These are phyloP conservation scores for Dothidotthia symphoricarpi DNA, from an alignment of 2,329 filamentous ascomycete genomes.

Conservation along the genomic window DNA sequence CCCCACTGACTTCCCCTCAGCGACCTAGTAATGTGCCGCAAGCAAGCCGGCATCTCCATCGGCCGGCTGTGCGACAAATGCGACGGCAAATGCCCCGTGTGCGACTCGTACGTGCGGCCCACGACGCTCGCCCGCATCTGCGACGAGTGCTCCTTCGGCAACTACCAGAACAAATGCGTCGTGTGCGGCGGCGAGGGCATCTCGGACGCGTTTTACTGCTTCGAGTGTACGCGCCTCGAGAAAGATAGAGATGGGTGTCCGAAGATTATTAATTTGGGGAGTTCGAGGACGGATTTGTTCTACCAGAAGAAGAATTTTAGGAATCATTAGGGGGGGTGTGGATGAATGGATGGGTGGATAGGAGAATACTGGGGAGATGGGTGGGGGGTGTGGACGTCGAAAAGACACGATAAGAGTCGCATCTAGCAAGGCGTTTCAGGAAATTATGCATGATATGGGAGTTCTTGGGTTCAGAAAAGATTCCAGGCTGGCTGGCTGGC, in stretches of 20 bases:
- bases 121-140: conserved; percentile 97
- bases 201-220: conserved; percentile 98
- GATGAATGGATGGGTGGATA: not conserved
- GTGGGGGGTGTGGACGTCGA: too few species aligned
- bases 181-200: conserved; percentile 98
- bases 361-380: too few species aligned
- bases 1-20: conserved; percentile 45
- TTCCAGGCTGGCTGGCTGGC: too few species aligned
- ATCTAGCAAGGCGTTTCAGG: too few species aligned
- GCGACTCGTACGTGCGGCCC: conserved; percentile 97
- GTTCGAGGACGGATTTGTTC: conserved; percentile 87
- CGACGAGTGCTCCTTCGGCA: conserved; percentile 98
- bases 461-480: too few species aligned
- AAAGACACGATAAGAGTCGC: too few species aligned
- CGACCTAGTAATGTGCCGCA: conserved; percentile 99
- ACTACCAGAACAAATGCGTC: conserved; percentile 99
- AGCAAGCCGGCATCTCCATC: conserved; percentile 95
- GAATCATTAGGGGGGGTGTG: conserved; percentile 49
- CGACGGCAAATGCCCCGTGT: conserved; percentile 98
- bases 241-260: conserved; percentile 97
- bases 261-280: conserved; percentile 98
- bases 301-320: conserved; percentile 72
- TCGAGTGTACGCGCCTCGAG: conserved; percentile 94
- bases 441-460: too few species aligned
- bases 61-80: conserved; percentile 99